phyloP scores from a whole-genome alignment of 2,329 filamentous ascomycete genomes.

The Tolypocladium endophyticum region DNA sequence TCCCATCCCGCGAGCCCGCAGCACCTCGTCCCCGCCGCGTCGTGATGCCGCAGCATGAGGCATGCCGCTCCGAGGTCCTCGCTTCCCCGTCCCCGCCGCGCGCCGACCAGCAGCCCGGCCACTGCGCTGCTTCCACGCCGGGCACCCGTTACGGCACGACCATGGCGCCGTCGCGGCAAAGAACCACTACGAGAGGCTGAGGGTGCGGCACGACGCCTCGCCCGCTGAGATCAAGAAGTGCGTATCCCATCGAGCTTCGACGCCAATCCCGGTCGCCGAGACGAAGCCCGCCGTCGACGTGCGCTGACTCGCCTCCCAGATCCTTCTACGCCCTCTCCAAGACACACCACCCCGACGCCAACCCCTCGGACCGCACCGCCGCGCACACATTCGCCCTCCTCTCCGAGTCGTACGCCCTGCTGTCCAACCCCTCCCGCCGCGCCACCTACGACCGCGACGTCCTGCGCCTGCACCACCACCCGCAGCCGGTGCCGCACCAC shows the following conservation, averaged over 20 bases:
- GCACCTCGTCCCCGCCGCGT: constrained; percentile 2
- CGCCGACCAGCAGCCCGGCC: background rate
- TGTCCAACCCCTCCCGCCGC: constrained; percentile 64
- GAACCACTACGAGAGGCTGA: constrained; percentile 77
- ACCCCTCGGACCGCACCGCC: constrained; percentile 64
- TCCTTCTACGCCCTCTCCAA: constrained; percentile 90
- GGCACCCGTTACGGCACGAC: constrained; percentile 2
- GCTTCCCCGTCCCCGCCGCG: constrained; percentile 14
- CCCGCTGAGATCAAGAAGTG: constrained; percentile 77
- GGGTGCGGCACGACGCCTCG: constrained; percentile 59
- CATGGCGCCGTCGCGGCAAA: background rate
- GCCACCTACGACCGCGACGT: constrained; percentile 70
- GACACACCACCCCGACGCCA: constrained; percentile 83
- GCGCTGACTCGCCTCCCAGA: constrained; percentile 20
- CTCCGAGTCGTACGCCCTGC: constrained; percentile 71
- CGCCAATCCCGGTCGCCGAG: no score
- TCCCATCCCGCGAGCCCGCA: no score
- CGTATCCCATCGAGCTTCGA: no score
- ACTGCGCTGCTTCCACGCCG: constrained; percentile 12
- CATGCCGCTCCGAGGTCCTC: constrained; percentile 42
- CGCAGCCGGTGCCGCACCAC: constrained; percentile 15
- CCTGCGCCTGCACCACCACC: constrained; percentile 27
- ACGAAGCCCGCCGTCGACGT: background rate
- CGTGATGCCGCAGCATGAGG: constrained; percentile 40
- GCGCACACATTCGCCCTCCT: constrained; percentile 70